Evolutionary conservation across 1,284 basidiomycete species (phyloP).

Genomic region (Ceratobasidium sp.): DNA sequence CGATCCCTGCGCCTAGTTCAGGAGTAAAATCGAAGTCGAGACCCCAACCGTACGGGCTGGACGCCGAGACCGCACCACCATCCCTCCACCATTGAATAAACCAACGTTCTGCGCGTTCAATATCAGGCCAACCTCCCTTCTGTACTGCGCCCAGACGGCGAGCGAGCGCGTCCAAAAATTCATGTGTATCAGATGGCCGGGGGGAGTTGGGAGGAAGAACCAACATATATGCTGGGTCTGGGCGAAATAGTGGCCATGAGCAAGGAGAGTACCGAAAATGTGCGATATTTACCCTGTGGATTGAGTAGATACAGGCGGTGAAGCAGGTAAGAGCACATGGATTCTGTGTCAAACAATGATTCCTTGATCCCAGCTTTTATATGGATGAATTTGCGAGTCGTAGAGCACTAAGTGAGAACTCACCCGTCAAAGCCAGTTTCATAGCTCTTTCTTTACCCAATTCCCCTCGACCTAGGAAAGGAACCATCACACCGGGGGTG

Average conservation of each 20-base stretch:
- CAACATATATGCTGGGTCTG: slow-evolving; percentile 73
- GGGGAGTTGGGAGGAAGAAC: slow-evolving; percentile 60
- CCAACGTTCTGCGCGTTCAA: slow-evolving; percentile 74
- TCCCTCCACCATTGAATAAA: slow-evolving; percentile 87
- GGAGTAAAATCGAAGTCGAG: slow-evolving; percentile 78
- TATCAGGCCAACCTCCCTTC: slow-evolving; percentile 76
- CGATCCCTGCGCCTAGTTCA: slow-evolving; percentile 48
- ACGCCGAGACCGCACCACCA: slow-evolving; percentile 65
- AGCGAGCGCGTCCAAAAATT: slow-evolving; percentile 75
- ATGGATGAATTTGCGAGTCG: slow-evolving; percentile 39
- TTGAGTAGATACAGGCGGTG: slow-evolving; percentile 84
- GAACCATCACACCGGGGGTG: slow-evolving; percentile 96
- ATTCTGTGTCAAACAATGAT: slow-evolving; percentile 85
- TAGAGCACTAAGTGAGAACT: too few relatives aligned
- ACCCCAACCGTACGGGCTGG: slow-evolving; percentile 66
- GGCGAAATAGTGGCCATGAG: slow-evolving; percentile 33
- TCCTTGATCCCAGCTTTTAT: slow-evolving; percentile 90
- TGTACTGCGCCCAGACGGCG: slow-evolving; percentile 79
- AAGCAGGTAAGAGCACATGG: slow-evolving; percentile 86
- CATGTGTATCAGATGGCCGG: slow-evolving; percentile 59
- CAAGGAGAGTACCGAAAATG: slow-evolving; percentile 35
- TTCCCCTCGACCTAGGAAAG: slow-evolving; percentile 87
- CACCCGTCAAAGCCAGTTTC: slow-evolving; percentile 92
- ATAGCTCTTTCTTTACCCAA: slow-evolving; percentile 88
- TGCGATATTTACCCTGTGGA: slow-evolving; percentile 60